These are phyloP conservation scores for Thuidium tamariscinum DNA, from an alignment of 225 moss, liverwort and hornwort genomes.

Conservation along the genomic window DNA sequence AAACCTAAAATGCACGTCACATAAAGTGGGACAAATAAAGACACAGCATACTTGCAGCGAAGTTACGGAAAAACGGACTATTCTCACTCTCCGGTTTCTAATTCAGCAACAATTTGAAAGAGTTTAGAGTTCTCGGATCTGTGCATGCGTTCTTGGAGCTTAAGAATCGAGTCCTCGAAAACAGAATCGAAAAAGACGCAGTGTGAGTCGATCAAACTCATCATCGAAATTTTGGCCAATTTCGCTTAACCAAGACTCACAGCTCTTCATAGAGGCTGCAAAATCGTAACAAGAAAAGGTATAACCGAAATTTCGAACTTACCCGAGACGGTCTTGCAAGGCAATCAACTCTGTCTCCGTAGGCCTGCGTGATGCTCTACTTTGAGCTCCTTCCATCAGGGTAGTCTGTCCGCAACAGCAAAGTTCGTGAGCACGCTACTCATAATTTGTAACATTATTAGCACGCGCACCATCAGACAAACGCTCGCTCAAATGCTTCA, in stretches of 20 bases:
- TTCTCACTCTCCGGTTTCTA: neutral
- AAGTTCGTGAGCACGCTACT: neutral
- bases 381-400: neutral
- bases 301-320: neutral
- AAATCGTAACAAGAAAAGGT: neutral
- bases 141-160: too few species aligned
- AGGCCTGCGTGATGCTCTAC: conserved; percentile 1
- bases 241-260: neutral
- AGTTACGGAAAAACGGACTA: neutral
- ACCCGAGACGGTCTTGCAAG: conserved; percentile 28
- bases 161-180: neutral
- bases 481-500: neutral
- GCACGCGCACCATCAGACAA: neutral
- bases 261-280: neutral
- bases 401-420: neutral
- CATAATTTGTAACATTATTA: neutral
- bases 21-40: neutral
- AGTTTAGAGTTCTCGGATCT: neutral
- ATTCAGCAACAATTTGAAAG: neutral
- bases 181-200: neutral
- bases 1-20: neutral
- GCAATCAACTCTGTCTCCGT: conserved; percentile 9
- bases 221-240: neutral
- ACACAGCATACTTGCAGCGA: neutral
- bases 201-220: neutral